A percentile compares a stretch with the other conserved stretches of the same genome.
Conservation (phyloP, 441 rosid species). For the Brassica hybrid region DNA sequence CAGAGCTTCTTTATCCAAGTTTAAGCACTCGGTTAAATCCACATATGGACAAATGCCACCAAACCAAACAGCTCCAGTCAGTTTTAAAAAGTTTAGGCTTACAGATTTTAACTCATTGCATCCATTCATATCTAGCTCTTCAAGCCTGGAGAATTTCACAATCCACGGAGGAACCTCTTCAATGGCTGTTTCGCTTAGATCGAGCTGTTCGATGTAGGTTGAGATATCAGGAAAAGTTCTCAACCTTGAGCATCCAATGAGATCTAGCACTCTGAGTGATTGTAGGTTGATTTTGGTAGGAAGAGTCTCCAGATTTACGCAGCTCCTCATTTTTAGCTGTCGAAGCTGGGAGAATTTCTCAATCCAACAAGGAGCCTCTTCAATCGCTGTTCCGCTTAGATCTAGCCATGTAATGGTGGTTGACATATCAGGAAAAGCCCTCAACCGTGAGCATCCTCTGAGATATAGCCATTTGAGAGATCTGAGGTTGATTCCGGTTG, state of each 20-base stretch:
- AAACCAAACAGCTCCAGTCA: no score
- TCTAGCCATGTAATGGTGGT: neutral
- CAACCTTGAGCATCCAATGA: neutral
- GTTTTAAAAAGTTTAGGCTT: neutral
- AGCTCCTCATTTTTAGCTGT: no score
- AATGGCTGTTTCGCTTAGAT: neutral
- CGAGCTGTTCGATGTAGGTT: neutral
- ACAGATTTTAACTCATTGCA: neutral
- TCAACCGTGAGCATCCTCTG: neutral
- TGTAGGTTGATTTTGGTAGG: neutral
- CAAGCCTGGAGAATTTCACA: neutral
- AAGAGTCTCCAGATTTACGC: neutral
- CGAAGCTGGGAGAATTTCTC: no score
- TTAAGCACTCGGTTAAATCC: no score
- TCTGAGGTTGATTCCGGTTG: no score
- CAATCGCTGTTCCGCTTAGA: no score
- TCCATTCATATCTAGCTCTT: no score
- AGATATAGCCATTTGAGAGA: neutral
- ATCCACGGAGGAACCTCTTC: neutral
- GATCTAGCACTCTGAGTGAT: neutral
- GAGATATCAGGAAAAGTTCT: neutral
- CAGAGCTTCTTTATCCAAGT: no score
- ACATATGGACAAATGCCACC: neutral
- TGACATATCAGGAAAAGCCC: constrained; percentile 15
- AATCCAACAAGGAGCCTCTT: no score